A percentile compares a stretch with the other conserved stretches of the same genome.
phyloP scores from a whole-genome alignment of 352 stramenopile genomes.

The Phytophthora boehmeriae region DNA sequence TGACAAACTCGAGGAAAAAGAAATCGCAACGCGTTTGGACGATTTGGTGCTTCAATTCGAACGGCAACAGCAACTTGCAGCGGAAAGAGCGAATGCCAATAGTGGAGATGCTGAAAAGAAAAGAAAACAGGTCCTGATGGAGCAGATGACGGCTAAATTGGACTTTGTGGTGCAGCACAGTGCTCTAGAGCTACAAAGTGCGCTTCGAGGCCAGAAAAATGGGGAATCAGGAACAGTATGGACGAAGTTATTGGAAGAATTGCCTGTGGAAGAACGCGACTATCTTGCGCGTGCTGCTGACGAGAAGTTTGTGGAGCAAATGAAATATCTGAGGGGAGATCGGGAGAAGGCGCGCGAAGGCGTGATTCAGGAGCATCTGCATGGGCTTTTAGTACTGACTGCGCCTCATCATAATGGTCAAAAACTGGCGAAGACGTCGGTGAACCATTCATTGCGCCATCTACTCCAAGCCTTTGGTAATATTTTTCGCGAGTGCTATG shows the following conservation, averaged over 20 bases:
- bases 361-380: conserved; percentile 49
- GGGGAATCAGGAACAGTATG: conserved; percentile 28
- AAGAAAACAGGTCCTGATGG: conserved; percentile 3
- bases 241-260: conserved; percentile 46
- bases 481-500: conserved; percentile 58
- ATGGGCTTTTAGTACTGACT: conserved; percentile 41
- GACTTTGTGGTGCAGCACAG: conserved; percentile 46
- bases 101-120: background rate
- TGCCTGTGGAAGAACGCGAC: conserved; percentile 49
- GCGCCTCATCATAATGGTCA: conserved; percentile 47
- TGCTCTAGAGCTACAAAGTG: conserved; percentile 23
- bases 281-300: conserved; percentile 60
- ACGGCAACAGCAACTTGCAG: conserved; percentile 7
- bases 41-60: conserved; percentile 31
- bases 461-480: conserved; percentile 55
- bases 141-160: conserved; percentile 52
- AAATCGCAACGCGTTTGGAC: conserved; percentile 9
- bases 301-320: conserved; percentile 64
- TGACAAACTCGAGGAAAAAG: conserved; percentile 11
- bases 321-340: conserved; percentile 59
- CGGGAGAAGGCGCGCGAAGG: conserved; percentile 32
- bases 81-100: background rate
- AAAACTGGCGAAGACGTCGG: conserved; percentile 37
- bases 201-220: conserved; percentile 1
- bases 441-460: conserved; percentile 54